phyloP scores from a whole-genome alignment of 192 early-diverging fungal genomes.

The Ramicandelaber brevisporus region DNA sequence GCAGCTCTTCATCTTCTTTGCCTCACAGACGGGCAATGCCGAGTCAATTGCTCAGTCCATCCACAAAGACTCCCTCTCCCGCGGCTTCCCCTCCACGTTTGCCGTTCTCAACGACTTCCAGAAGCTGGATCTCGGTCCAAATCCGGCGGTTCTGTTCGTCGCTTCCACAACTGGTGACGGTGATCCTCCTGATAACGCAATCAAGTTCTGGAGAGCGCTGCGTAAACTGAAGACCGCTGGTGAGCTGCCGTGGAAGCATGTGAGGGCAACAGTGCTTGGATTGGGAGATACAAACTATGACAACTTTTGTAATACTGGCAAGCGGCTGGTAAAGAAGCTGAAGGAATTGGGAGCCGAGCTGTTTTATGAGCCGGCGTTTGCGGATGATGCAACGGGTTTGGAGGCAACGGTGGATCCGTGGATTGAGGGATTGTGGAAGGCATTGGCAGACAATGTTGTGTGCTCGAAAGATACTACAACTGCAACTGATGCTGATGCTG shows the following conservation, averaged over 20 bases:
- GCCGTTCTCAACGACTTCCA: constrained; percentile 49
- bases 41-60: constrained; percentile 77
- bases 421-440: constrained; percentile 62
- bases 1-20: no score
- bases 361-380: constrained; percentile 55
- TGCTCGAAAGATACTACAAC: no score
- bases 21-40: constrained; percentile 85
- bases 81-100: constrained; percentile 36
- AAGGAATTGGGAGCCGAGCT: constrained; percentile 40
- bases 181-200: constrained; percentile 84
- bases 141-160: constrained; percentile 34
- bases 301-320: constrained; percentile 74
- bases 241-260: background rate
- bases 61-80: constrained; percentile 39
- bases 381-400: constrained; percentile 83
- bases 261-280: constrained; percentile 20
- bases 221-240: constrained; percentile 24
- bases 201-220: constrained; percentile 67
- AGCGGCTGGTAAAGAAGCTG: constrained; percentile 52
- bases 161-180: constrained; percentile 87
- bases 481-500: background rate
- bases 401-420: constrained; percentile 80
- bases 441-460: constrained; percentile 18
- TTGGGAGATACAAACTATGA: constrained; percentile 88
- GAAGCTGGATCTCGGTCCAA: constrained; percentile 14